These are phyloP conservation scores for Ascochyta pisi DNA, from an alignment of 2,329 filamentous ascomycete species.

Conservation along the genomic window DNA sequence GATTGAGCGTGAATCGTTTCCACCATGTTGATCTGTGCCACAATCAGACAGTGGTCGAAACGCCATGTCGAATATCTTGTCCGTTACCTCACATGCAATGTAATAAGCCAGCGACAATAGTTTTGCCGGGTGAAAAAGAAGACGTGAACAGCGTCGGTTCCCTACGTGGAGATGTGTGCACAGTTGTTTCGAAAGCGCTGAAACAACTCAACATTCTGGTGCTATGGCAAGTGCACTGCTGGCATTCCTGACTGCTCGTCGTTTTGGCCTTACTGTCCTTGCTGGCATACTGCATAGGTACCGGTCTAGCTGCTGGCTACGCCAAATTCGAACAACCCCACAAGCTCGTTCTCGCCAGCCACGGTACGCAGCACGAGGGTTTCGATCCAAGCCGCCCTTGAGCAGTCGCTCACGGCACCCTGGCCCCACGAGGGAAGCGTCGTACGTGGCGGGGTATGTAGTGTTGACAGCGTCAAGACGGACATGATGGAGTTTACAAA, in stretches of 20 bases:
- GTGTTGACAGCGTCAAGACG: conserved; percentile 18
- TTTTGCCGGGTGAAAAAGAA: background rate
- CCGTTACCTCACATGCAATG: conserved; percentile 2
- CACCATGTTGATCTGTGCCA: background rate
- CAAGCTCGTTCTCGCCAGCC: conserved; percentile 17
- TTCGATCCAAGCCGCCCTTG: conserved; percentile 7
- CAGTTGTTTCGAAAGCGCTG: background rate
- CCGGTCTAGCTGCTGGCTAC: background rate
- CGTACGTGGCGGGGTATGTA: conserved; percentile 25
- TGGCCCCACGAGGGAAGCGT: conserved; percentile 16
- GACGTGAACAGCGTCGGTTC: background rate
- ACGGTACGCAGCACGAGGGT: conserved; percentile 15
- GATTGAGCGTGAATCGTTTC: background rate
- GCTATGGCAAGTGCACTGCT: background rate
- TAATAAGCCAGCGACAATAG: background rate
- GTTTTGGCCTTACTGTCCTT: conserved; percentile 4
- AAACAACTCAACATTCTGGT: conserved; percentile 2
- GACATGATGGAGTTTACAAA: conserved; percentile 5
- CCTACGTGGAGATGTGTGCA: conserved; percentile 6
- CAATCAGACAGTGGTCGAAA: background rate
- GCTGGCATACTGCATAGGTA: background rate
- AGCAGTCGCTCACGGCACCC: conserved; percentile 15
- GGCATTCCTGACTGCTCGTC: conserved; percentile 3
- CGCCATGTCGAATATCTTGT: background rate
- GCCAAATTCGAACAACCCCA: background rate